phyloP scores from a whole-genome alignment of 2,329 filamentous ascomycete genomes.

The Colletotrichum sp. region DNA sequence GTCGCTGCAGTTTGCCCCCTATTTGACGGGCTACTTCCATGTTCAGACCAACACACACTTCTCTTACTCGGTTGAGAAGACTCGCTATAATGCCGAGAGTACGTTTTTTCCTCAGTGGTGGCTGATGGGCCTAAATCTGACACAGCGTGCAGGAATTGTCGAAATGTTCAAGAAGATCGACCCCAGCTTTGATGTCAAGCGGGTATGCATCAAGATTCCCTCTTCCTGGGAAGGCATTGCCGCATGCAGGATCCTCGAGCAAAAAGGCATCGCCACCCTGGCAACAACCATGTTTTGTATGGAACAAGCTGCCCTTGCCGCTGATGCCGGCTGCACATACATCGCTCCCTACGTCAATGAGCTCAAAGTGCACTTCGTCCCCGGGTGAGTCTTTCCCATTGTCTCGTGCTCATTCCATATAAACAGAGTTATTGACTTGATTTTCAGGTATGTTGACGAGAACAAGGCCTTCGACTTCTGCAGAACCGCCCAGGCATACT shows the following conservation, averaged over 20 bases:
- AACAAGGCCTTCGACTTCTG: conserved; percentile 57
- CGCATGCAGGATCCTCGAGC: conserved; percentile 61
- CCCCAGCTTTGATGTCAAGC: conserved; percentile 46
- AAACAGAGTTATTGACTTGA: neutral
- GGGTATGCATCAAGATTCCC: conserved; percentile 69
- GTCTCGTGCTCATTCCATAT: neutral
- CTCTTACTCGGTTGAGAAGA: conserved; percentile 55
- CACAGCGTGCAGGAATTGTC: conserved; percentile 49
- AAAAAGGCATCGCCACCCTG: conserved; percentile 60
- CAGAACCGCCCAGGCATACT: conserved; percentile 58
- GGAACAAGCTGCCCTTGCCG: conserved; percentile 63
- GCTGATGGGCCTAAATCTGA: neutral
- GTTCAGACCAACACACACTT: conserved; percentile 66
- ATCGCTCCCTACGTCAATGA: conserved; percentile 73
- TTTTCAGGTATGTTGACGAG: conserved; percentile 49
- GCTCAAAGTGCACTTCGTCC: conserved; percentile 65
- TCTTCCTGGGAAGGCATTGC: conserved; percentile 68
- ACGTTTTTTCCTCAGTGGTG: conserved; percentile 21
- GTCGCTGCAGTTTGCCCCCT: conserved; percentile 52
- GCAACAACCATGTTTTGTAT: conserved; percentile 69
- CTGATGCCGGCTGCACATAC: conserved; percentile 62
- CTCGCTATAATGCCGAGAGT: conserved; percentile 57
- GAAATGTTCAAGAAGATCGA: conserved; percentile 50
- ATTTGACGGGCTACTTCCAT: conserved; percentile 58
- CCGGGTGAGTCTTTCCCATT: conserved; percentile 38